Percentiles rank a stretch among this genome's conserved stretches.
Evolutionary conservation across 352 stramenopile species (phyloP).

Genomic region (Elongisporangium undulatum): DNA sequence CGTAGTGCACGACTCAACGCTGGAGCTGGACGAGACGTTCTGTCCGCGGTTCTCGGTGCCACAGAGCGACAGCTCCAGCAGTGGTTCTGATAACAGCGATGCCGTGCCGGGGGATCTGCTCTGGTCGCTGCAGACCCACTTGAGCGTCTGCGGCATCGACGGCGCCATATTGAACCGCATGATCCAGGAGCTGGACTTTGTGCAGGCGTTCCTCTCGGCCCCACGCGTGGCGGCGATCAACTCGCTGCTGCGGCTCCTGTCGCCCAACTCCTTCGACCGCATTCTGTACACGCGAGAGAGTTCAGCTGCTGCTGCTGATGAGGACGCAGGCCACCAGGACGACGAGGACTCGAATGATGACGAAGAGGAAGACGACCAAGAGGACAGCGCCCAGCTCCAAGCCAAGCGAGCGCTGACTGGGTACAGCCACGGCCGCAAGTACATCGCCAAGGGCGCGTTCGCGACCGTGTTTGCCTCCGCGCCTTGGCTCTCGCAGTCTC

Average conservation of each 20-base stretch:
- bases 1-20: slow-evolving; percentile 25
- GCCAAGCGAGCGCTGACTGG: neutral
- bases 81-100: neutral
- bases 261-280: slow-evolving; percentile 33
- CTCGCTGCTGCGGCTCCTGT: slow-evolving; percentile 27
- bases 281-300: slow-evolving; percentile 22
- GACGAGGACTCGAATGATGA: slow-evolving; percentile 1
- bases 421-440: slow-evolving; percentile 8
- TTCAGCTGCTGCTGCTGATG: neutral
- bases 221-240: slow-evolving; percentile 22
- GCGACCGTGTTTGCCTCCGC: slow-evolving; percentile 35
- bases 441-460: slow-evolving; percentile 49
- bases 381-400: neutral
- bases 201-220: slow-evolving; percentile 19
- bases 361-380: neutral
- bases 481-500: slow-evolving; percentile 8
- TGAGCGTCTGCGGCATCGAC: slow-evolving; percentile 7
- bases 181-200: slow-evolving; percentile 24
- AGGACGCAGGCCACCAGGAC: neutral
- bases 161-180: slow-evolving; percentile 17
- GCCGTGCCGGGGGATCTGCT: slow-evolving; percentile 23
- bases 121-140: slow-evolving; percentile 39
- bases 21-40: slow-evolving; percentile 27
- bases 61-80: neutral
- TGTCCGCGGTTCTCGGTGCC: slow-evolving; percentile 33